Base-by-base conservation (phyloP, 305 asterid genomes). In the Fraxinus dipetala region DNA sequence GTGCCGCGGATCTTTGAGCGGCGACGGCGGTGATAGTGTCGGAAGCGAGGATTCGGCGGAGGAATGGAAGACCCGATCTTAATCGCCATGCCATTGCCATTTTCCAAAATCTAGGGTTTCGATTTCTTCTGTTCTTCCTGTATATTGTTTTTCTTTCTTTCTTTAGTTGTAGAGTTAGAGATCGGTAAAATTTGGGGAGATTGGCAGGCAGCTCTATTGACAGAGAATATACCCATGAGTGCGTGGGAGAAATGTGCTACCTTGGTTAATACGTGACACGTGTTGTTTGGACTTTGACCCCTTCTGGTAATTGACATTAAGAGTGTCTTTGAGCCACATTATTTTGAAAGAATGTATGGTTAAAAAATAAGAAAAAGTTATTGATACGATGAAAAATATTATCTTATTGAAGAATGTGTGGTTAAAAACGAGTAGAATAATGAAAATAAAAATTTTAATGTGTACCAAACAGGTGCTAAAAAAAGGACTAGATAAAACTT, bases 1-100 rank as follows among this genome's bases (percentile, higher is more conserved):
- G 79, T 51, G 79, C 81, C 76, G 83, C 78, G 85, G 95, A 90
- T 90, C 96, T 86, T 22, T 90, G 88, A 61, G 87, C 85, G 32
- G 90, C 77, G 69, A 88, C 82, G 72, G 87, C 63, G 32, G 86
- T 74, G 82, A 87, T 78, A 28, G 74, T 28, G 31, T 82, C 86
- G 40, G 54, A 81, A 32, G 81, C 6, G 18, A 84, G 34, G 79
- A 73, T 72, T 63, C 78, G 86, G 54, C 89, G 89, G 82, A 87
- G 54, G 69, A 87, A 73, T 76, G 89, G 86, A 24, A 86, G 63
- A 56, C 76, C 75, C 34, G 90, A 89, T 84, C 90, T 81, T 78
- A 87, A 67, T 13, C 90, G 89, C 32, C 86, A 88, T 56, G 90
- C 82, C 86, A 89, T 87, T 77, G 88, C 84, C 67, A 83, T 85